Conservation (phyloP, 768 basidiomycete species). For the Lepiota brunneoincarnata region DNA sequence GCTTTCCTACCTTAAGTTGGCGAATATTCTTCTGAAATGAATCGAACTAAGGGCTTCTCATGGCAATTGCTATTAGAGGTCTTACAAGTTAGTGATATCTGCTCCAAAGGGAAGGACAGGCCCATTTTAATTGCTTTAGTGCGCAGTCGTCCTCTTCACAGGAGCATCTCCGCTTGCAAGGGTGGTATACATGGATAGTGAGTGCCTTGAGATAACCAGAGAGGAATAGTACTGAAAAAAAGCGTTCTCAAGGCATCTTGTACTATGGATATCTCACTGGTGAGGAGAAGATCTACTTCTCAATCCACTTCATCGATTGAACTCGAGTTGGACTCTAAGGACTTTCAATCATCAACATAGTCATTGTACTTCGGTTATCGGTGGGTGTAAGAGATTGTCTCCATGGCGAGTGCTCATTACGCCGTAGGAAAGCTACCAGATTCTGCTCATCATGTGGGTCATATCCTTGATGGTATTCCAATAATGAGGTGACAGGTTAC, state of each 20-base stretch:
- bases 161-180: neutral
- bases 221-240: too few relatives aligned
- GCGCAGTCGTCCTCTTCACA: neutral
- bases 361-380: neutral
- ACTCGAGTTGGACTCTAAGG: neutral
- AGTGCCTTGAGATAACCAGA: neutral
- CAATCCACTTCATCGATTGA: neutral
- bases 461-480: neutral
- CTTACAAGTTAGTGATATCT: too few relatives aligned
- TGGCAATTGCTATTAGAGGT: neutral
- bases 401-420: neutral
- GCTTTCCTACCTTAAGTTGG: neutral
- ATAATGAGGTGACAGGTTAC: neutral
- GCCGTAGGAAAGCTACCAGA: neutral
- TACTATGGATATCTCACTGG: conserved; percentile 1
- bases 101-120: too few relatives aligned
- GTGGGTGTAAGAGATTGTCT: neutral
- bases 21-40: neutral
- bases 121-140: neutral
- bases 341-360: conserved; percentile 3
- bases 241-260: neutral
- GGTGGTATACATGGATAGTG: conserved; percentile 5
- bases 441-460: neutral
- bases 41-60: neutral
- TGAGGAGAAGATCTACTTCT: neutral